These are phyloP conservation scores for Pluteus cervinus DNA, from an alignment of 768 basidiomycete genomes.

Conservation along the genomic window DNA sequence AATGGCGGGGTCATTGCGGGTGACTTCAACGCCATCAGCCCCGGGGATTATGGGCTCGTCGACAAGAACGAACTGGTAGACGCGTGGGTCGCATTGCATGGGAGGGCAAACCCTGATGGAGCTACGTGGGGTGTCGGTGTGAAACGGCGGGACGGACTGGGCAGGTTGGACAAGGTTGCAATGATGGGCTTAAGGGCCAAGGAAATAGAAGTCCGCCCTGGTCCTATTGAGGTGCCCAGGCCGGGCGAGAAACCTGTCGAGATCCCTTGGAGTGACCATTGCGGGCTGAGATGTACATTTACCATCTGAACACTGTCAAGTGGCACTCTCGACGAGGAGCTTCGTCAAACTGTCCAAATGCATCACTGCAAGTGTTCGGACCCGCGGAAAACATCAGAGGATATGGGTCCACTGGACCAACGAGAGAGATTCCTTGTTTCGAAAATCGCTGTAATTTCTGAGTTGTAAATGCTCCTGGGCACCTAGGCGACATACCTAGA, in stretches of 20 bases:
- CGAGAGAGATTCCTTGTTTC: too few species aligned
- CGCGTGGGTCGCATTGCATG: constrained; percentile 34
- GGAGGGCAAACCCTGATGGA: constrained; percentile 20
- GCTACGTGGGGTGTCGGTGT: constrained; percentile 32
- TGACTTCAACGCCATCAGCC: constrained; percentile 39
- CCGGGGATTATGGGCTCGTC: constrained; percentile 28
- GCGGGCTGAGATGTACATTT: constrained; percentile 26
- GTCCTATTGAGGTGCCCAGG: constrained; percentile 22
- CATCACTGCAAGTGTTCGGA: too few species aligned
- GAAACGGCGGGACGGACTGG: constrained; percentile 19
- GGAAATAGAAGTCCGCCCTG: constrained; percentile 30
- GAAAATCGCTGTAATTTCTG: too few species aligned
- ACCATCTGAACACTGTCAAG: constrained; percentile 10
- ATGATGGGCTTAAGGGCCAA: constrained; percentile 26
- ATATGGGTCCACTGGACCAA: too few species aligned
- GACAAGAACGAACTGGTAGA: constrained; percentile 32
- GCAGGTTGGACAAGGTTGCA: constrained; percentile 36
- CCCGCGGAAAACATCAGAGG: too few species aligned
- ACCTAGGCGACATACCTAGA: too few species aligned
- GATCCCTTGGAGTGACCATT: constrained; percentile 32
- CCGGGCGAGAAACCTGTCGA: constrained; percentile 15
- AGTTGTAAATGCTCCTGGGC: too few species aligned
- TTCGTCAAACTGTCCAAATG: too few species aligned
- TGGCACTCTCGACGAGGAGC: too few species aligned
- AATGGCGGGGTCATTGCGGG: constrained; percentile 36